Conservation (phyloP, 164 flowering plant species). For the Tetrastigma voinierianum region DNA sequence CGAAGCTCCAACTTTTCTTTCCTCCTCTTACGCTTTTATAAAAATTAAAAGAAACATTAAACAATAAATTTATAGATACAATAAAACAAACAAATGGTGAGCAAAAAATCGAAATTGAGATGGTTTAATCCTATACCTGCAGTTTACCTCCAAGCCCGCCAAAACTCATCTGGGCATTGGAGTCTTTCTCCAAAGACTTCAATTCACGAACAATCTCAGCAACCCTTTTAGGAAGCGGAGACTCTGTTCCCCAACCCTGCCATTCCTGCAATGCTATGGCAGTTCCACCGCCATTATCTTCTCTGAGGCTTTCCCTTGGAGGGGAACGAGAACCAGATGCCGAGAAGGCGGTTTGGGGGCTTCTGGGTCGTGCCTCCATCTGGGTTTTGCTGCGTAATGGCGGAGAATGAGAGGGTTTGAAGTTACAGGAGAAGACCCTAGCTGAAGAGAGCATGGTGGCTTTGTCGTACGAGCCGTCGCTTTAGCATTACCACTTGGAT, state of each 20-base stretch:
- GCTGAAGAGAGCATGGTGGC: conserved; percentile 21
- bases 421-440: conserved; percentile 22
- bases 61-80: background rate
- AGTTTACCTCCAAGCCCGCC: conserved; percentile 83
- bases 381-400: conserved; percentile 15
- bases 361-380: conserved; percentile 19
- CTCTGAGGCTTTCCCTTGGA: conserved; percentile 13
- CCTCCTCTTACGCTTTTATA: too few relatives aligned
- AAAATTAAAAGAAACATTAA: too few relatives aligned
- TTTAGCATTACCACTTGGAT: background rate
- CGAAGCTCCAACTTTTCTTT: too few relatives aligned
- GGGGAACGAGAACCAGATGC: conserved; percentile 24
- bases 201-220: conserved; percentile 50
- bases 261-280: conserved; percentile 55
- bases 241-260: conserved; percentile 81
- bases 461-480: background rate
- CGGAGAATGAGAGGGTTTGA: conserved; percentile 18
- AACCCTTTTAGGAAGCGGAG: conserved; percentile 68
- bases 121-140: conserved; percentile 34
- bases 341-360: conserved; percentile 12
- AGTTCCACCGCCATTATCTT: conserved; percentile 13
- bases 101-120: too few relatives aligned
- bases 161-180: conserved; percentile 61
- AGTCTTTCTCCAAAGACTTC: conserved; percentile 59
- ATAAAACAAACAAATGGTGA: background rate